Evolutionary conservation across 495 filamentous ascomycete species (phyloP), one percentile per base, ranked within the genome.

Genomic region (Trypethelium eluteriae): DNA sequence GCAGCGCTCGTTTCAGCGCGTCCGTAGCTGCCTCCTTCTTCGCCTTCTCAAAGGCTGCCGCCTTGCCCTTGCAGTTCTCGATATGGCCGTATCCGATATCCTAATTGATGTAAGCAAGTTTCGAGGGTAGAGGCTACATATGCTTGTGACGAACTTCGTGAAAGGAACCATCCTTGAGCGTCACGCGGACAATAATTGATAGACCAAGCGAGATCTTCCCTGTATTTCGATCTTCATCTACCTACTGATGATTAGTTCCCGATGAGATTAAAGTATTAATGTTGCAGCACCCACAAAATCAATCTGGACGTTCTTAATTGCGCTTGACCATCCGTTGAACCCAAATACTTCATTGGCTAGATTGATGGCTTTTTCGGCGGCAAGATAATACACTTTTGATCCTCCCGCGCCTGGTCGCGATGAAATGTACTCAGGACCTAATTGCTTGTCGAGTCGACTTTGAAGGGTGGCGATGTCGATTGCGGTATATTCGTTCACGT

Each of bases 1-100:
- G 84, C 69, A 98, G 75, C 10, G 95, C 84, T 65, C 94, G 84
- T 77, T 98, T 98, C 68, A 98, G 76, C 0, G 84, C 93, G 80
- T 98, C 94, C 32, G 94, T 98, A 25, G 92, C 96, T 4, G 90
- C 95, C 78, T 98, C 92, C 74, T 98, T 98, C 79, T 97, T 98
- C 1, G 93, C 91, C 75, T 98, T 98, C 75, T 98, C 93, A 71
- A 96, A 97, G 2, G 92, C 93, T 6, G 89, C 86, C 0, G 92
- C 93, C 78, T 98, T 98, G 36, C 88, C 87, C 77, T 95, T 96
- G 77, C 86, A 90, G 70, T 98, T 98, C 74, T 97, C 93, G 63
- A 94, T 95, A 67, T 92, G 86, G 2, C 95, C 94, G 70, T 97
- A 98, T 1, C 94, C 94, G 63, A 98, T 86, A 75, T 99, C 94